These are phyloP conservation scores for Alternaria conjuncta DNA, from an alignment of 2,329 filamentous ascomycete genomes.

Conservation along the genomic window DNA sequence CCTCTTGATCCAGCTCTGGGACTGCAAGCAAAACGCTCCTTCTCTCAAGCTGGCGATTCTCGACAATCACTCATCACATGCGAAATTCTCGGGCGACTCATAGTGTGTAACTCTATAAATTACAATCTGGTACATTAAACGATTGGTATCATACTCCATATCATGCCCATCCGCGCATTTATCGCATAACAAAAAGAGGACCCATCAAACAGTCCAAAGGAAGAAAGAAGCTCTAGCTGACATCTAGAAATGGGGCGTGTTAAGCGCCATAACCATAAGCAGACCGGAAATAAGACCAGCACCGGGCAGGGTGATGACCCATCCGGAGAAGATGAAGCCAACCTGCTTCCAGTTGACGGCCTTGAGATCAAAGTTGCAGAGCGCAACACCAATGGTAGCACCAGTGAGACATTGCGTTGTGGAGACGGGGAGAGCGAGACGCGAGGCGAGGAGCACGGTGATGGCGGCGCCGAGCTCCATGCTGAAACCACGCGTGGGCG, in stretches of 20 bases:
- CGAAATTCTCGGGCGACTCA: background rate
- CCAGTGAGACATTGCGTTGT: conserved; percentile 64
- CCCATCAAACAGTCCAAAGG: background rate
- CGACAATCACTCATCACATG: background rate
- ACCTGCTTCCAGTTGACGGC: conserved; percentile 54
- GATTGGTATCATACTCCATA: conserved; percentile 5
- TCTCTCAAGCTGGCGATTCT: background rate
- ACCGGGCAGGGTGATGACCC: conserved; percentile 52
- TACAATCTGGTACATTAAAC: background rate
- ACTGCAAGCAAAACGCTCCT: background rate
- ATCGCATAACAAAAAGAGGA: background rate
- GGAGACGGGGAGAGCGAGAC: conserved; percentile 67
- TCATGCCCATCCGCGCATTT: background rate
- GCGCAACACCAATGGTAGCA: conserved; percentile 31
- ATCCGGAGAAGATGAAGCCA: conserved; percentile 51
- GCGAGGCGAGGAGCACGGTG: conserved; percentile 68
- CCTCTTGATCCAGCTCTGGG: background rate
- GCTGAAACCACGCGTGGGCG: conserved; percentile 59
- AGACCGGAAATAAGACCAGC: conserved; percentile 51
- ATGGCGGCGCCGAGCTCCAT: conserved; percentile 57
- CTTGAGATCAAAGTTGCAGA: conserved; percentile 43
- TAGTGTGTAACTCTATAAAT: background rate
- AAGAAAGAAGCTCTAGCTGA: background rate
- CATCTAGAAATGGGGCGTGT: conserved; percentile 48
- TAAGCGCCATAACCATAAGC: conserved; percentile 52